Evolutionary conservation across 2,329 filamentous ascomycete genomes (phyloP), one percentile per base, ranked within the genome.

Genomic region (Cytospora chrysosperma): DNA sequence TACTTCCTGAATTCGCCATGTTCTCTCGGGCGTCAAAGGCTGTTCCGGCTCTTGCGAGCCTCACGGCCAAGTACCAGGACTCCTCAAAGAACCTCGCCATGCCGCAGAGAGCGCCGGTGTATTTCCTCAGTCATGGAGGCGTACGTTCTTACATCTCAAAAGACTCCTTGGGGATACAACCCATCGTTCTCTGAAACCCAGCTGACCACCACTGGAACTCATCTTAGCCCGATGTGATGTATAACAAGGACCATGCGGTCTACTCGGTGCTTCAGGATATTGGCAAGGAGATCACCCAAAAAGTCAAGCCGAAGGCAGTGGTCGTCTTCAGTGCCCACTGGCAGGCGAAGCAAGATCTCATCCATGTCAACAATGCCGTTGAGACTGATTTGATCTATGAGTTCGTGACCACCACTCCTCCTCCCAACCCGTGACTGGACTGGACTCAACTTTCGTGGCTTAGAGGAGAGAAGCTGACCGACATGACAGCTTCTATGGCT

Each of bases 271-370:
- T 93, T 5, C 82, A 88, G 68, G 73, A 79, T 27, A 87, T 92
- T 59, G 90, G 90, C 50, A 79, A 74, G 9, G 89, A 92, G 70
- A 91, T 93, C 71, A 91, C 88, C 0, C 78, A 83, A 30, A 84
- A 85, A 66, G 85, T 92, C 51, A 88, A 87, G 69, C 90, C 90
- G 1, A 87, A 85, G 66, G 90, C 89, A 2, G 82, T 93, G 19
- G 85, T 93, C 1, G 87, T 92, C 28, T 88, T 93, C 72, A 92
- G 89, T 0, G 90, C 89, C 1, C 90, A 93, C 74, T 93, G 90
- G 90, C 87, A 91, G 75, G 86, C 82, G 53, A 76, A 71, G 61
- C 75, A 75, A 47, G 77, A 82, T 68, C 79, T 77, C 4, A 82
- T 92, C 66, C 78, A 88, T 69, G 81, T 92, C 68, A 92, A 91